Conservation (phyloP, 1,284 basidiomycete species). For the Puccinia hordei region DNA sequence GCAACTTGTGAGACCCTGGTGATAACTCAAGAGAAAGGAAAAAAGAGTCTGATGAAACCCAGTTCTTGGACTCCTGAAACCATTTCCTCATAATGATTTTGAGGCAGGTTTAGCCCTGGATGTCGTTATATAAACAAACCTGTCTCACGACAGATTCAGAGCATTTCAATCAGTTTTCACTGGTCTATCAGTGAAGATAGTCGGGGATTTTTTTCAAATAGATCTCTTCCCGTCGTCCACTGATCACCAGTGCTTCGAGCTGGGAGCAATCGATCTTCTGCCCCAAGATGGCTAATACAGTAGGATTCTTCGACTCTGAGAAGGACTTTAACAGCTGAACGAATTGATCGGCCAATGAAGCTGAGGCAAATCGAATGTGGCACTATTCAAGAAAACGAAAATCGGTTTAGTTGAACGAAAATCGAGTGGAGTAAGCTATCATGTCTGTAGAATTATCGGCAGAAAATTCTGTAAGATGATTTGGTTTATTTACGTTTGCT, state of each 20-base stretch:
- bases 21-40: no score
- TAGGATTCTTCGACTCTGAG: not conserved
- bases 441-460: not conserved
- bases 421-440: not conserved
- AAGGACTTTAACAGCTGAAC: not conserved
- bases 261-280: not conserved
- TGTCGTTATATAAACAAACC: not conserved
- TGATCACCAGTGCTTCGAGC: not conserved
- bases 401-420: not conserved
- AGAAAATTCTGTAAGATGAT: not conserved
- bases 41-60: no score
- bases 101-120: no score
- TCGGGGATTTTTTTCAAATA: slow-evolving; percentile 2
- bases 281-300: not conserved
- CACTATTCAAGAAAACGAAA: not conserved
- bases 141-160: not conserved
- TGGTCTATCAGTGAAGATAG: slow-evolving; percentile 1
- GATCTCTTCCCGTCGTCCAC: slow-evolving; percentile 12
- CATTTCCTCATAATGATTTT: no score
- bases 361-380: slow-evolving; percentile 8
- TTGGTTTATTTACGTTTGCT: not conserved
- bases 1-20: no score
- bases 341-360: slow-evolving; percentile 1
- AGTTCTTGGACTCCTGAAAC: no score
- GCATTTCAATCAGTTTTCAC: not conserved